These are phyloP conservation scores for Pseudoperonospora humuli DNA, from an alignment of 352 stramenopile genomes.

Conservation along the genomic window DNA sequence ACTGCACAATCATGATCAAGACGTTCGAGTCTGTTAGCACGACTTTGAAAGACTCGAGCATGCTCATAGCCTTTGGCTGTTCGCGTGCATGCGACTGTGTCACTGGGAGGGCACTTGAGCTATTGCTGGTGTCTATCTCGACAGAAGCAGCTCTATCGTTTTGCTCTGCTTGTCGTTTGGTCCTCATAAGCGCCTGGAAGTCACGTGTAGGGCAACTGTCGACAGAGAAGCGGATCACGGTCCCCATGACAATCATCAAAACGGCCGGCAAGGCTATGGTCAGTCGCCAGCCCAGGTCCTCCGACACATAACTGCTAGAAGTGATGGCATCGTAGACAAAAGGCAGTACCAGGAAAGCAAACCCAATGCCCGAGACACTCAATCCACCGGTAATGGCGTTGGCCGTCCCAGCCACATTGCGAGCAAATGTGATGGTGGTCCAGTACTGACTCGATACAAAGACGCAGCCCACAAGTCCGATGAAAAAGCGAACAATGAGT, in stretches of 20 bases:
- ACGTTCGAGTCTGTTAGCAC: constrained; percentile 84
- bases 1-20: constrained; percentile 90
- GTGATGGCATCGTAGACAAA: constrained; percentile 69
- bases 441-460: constrained; percentile 95
- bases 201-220: constrained; percentile 90
- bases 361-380: constrained; percentile 89
- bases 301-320: constrained; percentile 29
- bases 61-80: constrained; percentile 13
- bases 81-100: constrained; percentile 10
- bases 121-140: too few species aligned
- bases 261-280: constrained; percentile 86
- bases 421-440: constrained; percentile 92
- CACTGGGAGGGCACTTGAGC: constrained; percentile 16
- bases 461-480: constrained; percentile 90
- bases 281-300: constrained; percentile 88
- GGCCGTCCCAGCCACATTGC: constrained; percentile 88
- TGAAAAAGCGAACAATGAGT: constrained; percentile 89
- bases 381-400: constrained; percentile 90
- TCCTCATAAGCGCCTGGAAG: constrained; percentile 74
- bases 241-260: constrained; percentile 72
- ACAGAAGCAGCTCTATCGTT: constrained; percentile 14
- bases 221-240: constrained; percentile 62
- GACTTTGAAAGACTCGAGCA: constrained; percentile 36
- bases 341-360: constrained; percentile 46
- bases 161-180: constrained; percentile 46